Percentiles rank a stretch among this genome's conserved stretches.
phyloP scores from a whole-genome alignment of 2,329 filamentous ascomycete species.

The Alternaria incomplexa region DNA sequence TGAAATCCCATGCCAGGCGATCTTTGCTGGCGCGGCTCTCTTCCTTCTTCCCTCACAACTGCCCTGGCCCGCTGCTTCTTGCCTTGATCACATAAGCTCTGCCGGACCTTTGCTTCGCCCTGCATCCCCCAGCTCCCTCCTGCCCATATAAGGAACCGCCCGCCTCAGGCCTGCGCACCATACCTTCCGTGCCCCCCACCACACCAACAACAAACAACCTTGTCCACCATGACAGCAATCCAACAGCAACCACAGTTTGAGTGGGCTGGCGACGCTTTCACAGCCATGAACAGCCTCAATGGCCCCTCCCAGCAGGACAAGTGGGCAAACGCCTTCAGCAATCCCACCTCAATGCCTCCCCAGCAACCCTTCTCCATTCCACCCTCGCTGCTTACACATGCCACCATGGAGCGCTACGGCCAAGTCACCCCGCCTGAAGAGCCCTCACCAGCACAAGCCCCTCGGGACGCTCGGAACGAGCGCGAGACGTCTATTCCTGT shows the following conservation, averaged over 20 bases:
- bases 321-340: slow-evolving; percentile 27
- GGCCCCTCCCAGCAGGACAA: slow-evolving; percentile 24
- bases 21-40: background rate
- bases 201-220: background rate
- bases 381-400: slow-evolving; percentile 35
- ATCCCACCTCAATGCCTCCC: slow-evolving; percentile 3
- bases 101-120: background rate
- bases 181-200: background rate
- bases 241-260: slow-evolving; percentile 26
- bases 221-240: slow-evolving; percentile 26
- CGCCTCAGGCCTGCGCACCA: background rate
- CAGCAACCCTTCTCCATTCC: slow-evolving; percentile 33
- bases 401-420: slow-evolving; percentile 40
- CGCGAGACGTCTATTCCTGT: slow-evolving; percentile 36
- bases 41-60: background rate
- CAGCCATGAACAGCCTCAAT: slow-evolving; percentile 27
- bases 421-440: slow-evolving; percentile 48
- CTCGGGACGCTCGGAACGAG: slow-evolving; percentile 6
- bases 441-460: slow-evolving; percentile 32
- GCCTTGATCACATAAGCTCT: background rate
- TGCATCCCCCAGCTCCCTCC: background rate
- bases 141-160: background rate
- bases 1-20: slow-evolving; percentile 13
- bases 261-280: slow-evolving; percentile 38
- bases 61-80: background rate